Evolutionary conservation across 2,329 filamentous ascomycete species (phyloP).

Genomic region (Botrytis byssoidea): DNA sequence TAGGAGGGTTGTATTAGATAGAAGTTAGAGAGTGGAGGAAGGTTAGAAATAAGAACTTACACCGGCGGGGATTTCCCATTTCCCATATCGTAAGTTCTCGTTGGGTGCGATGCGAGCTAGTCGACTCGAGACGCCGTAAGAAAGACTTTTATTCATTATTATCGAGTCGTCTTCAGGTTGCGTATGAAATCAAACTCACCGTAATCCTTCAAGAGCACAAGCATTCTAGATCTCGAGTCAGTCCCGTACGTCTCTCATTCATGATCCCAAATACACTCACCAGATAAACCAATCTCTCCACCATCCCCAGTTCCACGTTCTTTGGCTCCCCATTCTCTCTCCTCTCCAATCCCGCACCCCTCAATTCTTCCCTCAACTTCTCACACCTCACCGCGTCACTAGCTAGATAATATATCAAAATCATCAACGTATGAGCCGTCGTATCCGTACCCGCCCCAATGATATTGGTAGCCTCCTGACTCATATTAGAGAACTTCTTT

Average conservation of each 20-base stretch:
- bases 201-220: conserved; percentile 1
- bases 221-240: background rate
- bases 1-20: background rate
- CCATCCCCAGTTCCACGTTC: conserved; percentile 22
- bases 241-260: background rate
- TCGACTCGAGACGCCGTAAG: conserved; percentile 24
- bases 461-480: conserved; percentile 29
- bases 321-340: background rate
- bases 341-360: background rate
- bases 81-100: conserved; percentile 21
- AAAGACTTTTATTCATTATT: conserved; percentile 14
- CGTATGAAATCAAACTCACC: background rate
- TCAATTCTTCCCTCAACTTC: conserved; percentile 28
- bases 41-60: conserved; percentile 1
- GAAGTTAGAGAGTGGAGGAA: background rate
- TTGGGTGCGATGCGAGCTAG: conserved; percentile 24
- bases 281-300: conserved; percentile 27
- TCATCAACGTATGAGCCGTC: conserved; percentile 24
- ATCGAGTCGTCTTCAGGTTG: background rate
- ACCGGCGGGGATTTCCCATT: conserved; percentile 26
- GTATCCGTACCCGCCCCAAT: conserved; percentile 31
- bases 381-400: conserved; percentile 13
- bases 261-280: background rate
- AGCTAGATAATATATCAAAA: conserved; percentile 27
- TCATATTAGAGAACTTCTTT: conserved; percentile 25